phyloP scores from a whole-genome alignment of 1,139 yeast species.

The Debaryomyces robertsiae region DNA sequence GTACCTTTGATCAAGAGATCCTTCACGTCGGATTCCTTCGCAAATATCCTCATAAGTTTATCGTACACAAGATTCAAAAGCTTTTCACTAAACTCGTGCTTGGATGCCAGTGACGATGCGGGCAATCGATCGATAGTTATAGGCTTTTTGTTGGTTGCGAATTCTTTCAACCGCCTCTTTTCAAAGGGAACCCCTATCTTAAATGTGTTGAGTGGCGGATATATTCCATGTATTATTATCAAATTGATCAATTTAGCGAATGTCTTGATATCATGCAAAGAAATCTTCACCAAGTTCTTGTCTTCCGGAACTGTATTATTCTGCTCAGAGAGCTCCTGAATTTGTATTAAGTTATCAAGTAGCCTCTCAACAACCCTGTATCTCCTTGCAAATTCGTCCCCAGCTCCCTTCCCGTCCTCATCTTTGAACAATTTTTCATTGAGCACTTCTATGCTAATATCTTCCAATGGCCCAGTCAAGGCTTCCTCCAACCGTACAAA shows the following conservation, averaged over 20 bases:
- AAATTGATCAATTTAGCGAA: conserved; percentile 66
- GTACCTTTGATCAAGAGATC: conserved; percentile 66
- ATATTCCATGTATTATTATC: conserved; percentile 70
- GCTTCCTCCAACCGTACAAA: conserved; percentile 33
- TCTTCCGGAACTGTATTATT: conserved; percentile 20
- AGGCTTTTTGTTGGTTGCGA: conserved; percentile 29
- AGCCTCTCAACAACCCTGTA: conserved; percentile 29
- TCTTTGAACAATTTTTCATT: conserved; percentile 12
- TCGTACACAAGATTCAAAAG: conserved; percentile 40
- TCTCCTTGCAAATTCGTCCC: conserved; percentile 16
- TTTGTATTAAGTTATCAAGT: conserved; percentile 33
- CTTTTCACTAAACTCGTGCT: conserved; percentile 18
- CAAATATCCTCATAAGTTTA: conserved; percentile 36
- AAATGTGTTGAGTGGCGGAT: conserved; percentile 56
- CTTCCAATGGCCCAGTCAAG: conserved; percentile 30
- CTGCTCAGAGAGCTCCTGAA: conserved; percentile 39
- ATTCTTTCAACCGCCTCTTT: conserved; percentile 56
- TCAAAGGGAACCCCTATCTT: conserved; percentile 68
- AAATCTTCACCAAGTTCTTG: conserved; percentile 60
- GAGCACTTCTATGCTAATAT: conserved; percentile 23
- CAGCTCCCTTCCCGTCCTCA: conserved; percentile 5
- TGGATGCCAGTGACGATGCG: conserved; percentile 2
- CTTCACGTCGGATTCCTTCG: conserved; percentile 50
- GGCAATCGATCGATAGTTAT: conserved; percentile 24
- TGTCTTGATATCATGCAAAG: conserved; percentile 80